Evolutionary conservation across 768 basidiomycete genomes (phyloP), one percentile per base, ranked within the genome.

Genomic region (Clitopilus passeckerianus): DNA sequence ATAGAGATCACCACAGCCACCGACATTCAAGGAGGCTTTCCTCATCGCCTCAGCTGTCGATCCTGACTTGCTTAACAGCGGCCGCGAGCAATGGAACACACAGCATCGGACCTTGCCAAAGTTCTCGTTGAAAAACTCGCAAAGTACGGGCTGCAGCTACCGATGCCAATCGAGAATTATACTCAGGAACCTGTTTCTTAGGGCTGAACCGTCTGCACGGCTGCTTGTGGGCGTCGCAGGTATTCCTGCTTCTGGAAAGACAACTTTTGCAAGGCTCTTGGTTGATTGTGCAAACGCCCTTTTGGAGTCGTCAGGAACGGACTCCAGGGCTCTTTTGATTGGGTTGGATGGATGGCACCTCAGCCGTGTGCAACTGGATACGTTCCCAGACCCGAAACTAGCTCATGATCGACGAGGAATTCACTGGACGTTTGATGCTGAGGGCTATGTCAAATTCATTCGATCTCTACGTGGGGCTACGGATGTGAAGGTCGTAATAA

Each of bases 271-370:
- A 12, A 73, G 74, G 57, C 77, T 82, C 6, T 69, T 96, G 41
- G 77, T 84, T 1, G 68, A 80, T 18, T 71, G 75, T 33, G 67
- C 83, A 61, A 91, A 93, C 65, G 58, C 66, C 0, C 65, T 81
- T 22, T 72, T 81, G 56, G 57, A 18, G 6, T 7, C 16, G 7
- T 33, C 35, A 22, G 20, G 54, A 55, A 56, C 54, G 15, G 59
- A 37, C 63, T 69, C 62, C 27, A 60, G 70, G 15, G 91, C 86
- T 5, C 77, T 90, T 33, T 80, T 93, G 44, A 83, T 97, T 9
- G 85, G 90, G 6, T 77, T 94, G 37, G 95, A 98, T 68, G 95
- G 96, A 10, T 98, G 94, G 93, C 95, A 98, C 70, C 79, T 90
- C 60, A 83, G 90, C 16, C 84, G 93, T 22, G 81, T 84, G 4